Evolutionary conservation across 345 rosid genomes (phyloP).

Genomic region (Lenwebbia sp.): DNA sequence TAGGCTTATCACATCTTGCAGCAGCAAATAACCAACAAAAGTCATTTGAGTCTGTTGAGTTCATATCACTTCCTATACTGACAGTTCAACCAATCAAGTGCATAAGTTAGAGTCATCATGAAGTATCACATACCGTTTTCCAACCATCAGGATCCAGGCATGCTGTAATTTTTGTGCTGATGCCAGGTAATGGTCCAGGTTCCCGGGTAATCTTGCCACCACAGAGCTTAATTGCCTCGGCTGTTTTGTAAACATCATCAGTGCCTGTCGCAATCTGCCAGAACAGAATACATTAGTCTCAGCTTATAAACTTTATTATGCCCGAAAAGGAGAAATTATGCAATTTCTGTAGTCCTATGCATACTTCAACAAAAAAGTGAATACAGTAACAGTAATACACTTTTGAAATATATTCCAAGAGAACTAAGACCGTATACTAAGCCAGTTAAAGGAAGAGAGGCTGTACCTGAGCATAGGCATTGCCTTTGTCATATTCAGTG

Average conservation of each 20-base stretch:
- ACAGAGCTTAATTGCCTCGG: slow-evolving; percentile 69
- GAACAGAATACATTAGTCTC: neutral
- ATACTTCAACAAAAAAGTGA: neutral
- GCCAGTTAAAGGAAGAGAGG: neutral
- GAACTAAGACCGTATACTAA: neutral
- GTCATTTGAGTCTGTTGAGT: neutral
- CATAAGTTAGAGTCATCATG: neutral
- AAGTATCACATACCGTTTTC: slow-evolving; percentile 63
- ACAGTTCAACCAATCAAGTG: neutral
- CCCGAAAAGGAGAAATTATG: neutral
- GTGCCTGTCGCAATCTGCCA: slow-evolving; percentile 95
- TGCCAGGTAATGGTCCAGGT: slow-evolving; percentile 97
- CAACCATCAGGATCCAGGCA: slow-evolving; percentile 98
- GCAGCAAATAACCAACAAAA: neutral
- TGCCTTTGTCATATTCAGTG: slow-evolving; percentile 80
- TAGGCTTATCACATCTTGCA: neutral
- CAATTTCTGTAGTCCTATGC: neutral
- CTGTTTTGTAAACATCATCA: slow-evolving; percentile 90
- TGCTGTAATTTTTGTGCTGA: slow-evolving; percentile 88
- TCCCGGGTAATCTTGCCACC: slow-evolving; percentile 91
- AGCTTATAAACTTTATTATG: neutral
- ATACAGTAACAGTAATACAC: neutral
- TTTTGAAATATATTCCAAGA: neutral
- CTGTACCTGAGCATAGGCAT: slow-evolving; percentile 82
- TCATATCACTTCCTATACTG: neutral